phyloP scores from a whole-genome alignment of 176 grass and related monocot species.

The Cenchrus fungigraminus region DNA sequence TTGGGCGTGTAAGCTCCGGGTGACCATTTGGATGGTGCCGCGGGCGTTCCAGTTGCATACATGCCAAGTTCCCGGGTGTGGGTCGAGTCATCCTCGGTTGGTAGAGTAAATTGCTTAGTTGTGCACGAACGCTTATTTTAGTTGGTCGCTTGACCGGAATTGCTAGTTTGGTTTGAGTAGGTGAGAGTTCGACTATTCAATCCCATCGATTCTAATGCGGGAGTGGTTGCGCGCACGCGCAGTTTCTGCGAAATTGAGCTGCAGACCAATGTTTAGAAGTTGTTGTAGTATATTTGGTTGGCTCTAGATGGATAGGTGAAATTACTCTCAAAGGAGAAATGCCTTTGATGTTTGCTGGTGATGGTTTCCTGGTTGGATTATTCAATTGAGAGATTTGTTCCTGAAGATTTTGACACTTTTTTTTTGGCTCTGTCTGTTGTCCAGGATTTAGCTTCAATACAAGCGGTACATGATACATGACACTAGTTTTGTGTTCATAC shows the following conservation, averaged over 20 bases:
- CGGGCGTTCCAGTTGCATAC: not conserved
- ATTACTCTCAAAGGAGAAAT: not conserved
- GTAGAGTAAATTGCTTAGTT: slow-evolving; percentile 39
- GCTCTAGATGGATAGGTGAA: slow-evolving; percentile 5
- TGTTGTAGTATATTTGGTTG: slow-evolving; percentile 1
- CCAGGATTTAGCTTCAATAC: slow-evolving; percentile 35
- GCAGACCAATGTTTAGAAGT: slow-evolving; percentile 23
- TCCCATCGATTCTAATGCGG: not conserved
- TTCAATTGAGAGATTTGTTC: slow-evolving; percentile 21
- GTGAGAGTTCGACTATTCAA: slow-evolving; percentile 39
- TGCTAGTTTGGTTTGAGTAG: slow-evolving; percentile 34
- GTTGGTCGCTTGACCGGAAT: slow-evolving; percentile 41
- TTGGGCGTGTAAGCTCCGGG: not conserved
- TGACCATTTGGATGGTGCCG: not conserved
- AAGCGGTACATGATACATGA: not conserved
- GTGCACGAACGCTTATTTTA: slow-evolving; percentile 42
- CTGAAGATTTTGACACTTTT: not conserved
- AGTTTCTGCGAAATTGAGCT: slow-evolving; percentile 37
- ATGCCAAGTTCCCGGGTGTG: slow-evolving; percentile 6
- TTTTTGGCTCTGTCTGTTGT: not conserved
- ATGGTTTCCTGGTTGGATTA: not conserved
- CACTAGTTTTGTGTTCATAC: slow-evolving; percentile 30
- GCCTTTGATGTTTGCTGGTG: not conserved
- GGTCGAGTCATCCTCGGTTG: slow-evolving; percentile 26
- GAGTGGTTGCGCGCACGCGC: slow-evolving; percentile 24